Conservation (phyloP, 768 basidiomycete genomes). For the Panaeolus papilionaceus region DNA sequence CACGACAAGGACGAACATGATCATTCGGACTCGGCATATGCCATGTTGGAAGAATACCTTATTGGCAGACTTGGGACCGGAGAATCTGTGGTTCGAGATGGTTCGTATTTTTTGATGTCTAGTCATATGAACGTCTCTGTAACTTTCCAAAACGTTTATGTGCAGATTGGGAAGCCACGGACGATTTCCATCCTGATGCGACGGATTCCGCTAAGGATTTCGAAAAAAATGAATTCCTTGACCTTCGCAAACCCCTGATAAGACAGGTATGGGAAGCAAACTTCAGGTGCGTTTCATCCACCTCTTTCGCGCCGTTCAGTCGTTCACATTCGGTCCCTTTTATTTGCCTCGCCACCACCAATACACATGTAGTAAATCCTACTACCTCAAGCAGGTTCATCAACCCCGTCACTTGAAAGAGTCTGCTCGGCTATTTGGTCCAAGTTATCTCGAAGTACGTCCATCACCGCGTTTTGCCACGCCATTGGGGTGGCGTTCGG, state of each 20-base stretch:
- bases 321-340: slow-evolving; percentile 10
- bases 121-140: slow-evolving; percentile 12
- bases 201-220: slow-evolving; percentile 85
- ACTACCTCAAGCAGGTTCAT: slow-evolving; percentile 96
- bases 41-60: slow-evolving; percentile 87
- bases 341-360: background rate
- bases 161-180: slow-evolving; percentile 87
- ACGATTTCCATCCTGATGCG: slow-evolving; percentile 91
- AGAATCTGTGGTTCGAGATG: slow-evolving; percentile 78
- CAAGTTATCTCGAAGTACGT: slow-evolving; percentile 73
- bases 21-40: slow-evolving; percentile 91
- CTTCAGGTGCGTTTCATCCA: slow-evolving; percentile 65
- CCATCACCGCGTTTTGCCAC: slow-evolving; percentile 28
- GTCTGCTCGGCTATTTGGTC: slow-evolving; percentile 88
- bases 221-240: slow-evolving; percentile 90
- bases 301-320: slow-evolving; percentile 14
- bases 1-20: slow-evolving; percentile 80
- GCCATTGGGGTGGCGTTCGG: slow-evolving; percentile 18
- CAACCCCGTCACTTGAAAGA: slow-evolving; percentile 89
- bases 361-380: slow-evolving; percentile 72
- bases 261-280: slow-evolving; percentile 88
- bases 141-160: slow-evolving; percentile 5
- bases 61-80: slow-evolving; percentile 84
- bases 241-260: slow-evolving; percentile 84
- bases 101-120: slow-evolving; percentile 47